These are phyloP conservation scores for Claviceps sp. DNA, from an alignment of 2,329 filamentous ascomycete species.

Conservation along the genomic window DNA sequence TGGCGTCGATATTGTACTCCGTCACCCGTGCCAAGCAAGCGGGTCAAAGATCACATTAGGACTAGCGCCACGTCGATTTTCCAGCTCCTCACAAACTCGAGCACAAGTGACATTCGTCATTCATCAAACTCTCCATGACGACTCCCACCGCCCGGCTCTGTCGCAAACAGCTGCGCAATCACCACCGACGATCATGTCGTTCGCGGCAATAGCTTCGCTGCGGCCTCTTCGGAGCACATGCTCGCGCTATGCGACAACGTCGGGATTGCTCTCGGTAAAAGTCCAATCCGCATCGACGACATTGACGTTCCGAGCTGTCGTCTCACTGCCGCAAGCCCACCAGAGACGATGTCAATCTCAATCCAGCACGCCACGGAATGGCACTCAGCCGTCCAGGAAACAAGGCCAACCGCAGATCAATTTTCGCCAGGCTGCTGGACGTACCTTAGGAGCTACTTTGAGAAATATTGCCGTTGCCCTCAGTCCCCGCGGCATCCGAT, in stretches of 20 bases:
- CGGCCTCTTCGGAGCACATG: constrained; percentile 19
- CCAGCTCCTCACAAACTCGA: background rate
- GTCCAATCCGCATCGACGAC: constrained; percentile 16
- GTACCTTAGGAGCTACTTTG: constrained; percentile 19
- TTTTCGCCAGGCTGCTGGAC: constrained; percentile 17
- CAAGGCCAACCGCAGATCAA: constrained; percentile 16
- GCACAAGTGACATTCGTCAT: background rate
- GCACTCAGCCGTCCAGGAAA: constrained; percentile 7
- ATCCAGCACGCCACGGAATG: constrained; percentile 11
- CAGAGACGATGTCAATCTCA: constrained; percentile 19
- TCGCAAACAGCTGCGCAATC: background rate
- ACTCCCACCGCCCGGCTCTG: background rate
- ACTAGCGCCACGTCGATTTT: constrained; percentile 2
- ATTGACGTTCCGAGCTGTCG: constrained; percentile 17
- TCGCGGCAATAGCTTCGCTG: constrained; percentile 20
- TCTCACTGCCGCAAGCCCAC: constrained; percentile 13
- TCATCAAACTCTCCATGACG: no score
- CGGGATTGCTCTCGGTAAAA: constrained; percentile 20
- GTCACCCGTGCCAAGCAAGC: constrained; percentile 3
- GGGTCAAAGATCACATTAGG: constrained; percentile 9
- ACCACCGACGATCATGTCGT: constrained; percentile 16
- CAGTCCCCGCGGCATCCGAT: constrained; percentile 22
- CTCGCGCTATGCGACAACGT: constrained; percentile 14
- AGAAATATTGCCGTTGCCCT: constrained; percentile 21
- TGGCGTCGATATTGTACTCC: background rate